These are phyloP conservation scores for Aquilaria malaccensis DNA, from an alignment of 345 rosid genomes.

Conservation along the genomic window DNA sequence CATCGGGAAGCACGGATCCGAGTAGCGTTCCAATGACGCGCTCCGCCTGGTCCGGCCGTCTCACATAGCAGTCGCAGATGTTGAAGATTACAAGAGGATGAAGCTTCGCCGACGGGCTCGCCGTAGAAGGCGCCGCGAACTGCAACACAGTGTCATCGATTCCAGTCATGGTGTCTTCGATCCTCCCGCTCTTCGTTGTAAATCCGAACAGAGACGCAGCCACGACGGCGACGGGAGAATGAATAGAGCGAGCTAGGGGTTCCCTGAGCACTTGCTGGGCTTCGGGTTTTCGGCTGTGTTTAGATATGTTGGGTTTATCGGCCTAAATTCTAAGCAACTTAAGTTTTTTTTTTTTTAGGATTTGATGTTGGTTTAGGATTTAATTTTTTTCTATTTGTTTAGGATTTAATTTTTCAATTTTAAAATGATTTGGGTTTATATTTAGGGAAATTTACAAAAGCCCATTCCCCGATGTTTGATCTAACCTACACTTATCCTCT, in stretches of 20 bases:
- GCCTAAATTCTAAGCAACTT: no score
- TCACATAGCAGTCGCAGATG: constrained; percentile 87
- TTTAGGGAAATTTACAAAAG: no score
- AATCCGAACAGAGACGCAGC: neutral
- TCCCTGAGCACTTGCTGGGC: constrained; percentile 4
- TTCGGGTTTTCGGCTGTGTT: neutral
- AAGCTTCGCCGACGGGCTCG: constrained; percentile 52
- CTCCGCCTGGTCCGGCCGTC: constrained; percentile 91
- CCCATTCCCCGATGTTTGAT: no score
- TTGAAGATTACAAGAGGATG: constrained; percentile 91
- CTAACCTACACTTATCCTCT: no score
- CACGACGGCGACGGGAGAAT: constrained; percentile 1
- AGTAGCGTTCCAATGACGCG: constrained; percentile 96
- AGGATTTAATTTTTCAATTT: no score
- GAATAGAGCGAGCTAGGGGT: constrained; percentile 20
- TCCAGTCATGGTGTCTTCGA: constrained; percentile 46
- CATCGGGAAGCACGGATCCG: constrained; percentile 78
- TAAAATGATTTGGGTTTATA: no score
- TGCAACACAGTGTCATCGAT: constrained; percentile 68
- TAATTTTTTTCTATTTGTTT: no score
- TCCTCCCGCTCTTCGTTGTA: neutral
- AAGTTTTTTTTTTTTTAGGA: no score
- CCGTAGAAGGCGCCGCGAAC: constrained; percentile 33
- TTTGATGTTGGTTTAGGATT: no score
- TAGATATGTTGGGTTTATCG: no score